Percentiles rank a stretch among this genome's conserved stretches.
Evolutionary conservation across 352 stramenopile genomes (phyloP).

Genomic region (Phytophthora citricola): DNA sequence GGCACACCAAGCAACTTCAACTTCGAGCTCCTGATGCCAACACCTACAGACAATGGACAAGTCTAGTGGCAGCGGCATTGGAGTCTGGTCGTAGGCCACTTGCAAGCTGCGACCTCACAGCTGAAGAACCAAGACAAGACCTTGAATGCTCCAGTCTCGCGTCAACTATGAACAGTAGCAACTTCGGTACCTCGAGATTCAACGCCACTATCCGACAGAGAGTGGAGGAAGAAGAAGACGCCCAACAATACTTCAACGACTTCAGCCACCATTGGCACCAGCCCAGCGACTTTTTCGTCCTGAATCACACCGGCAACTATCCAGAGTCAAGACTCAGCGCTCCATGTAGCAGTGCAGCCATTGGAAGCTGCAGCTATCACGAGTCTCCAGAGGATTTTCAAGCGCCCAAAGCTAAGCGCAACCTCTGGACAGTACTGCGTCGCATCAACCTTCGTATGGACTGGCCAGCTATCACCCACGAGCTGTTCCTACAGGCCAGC

Average conservation of each 20-base stretch:
- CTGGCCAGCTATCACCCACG: slow-evolving; percentile 11
- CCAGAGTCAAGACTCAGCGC: not conserved
- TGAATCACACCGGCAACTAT: slow-evolving; percentile 16
- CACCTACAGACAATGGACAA: slow-evolving; percentile 35
- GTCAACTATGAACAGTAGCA: slow-evolving; percentile 39
- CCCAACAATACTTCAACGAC: slow-evolving; percentile 6
- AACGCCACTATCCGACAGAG: slow-evolving; percentile 16
- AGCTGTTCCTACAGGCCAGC: slow-evolving; percentile 21
- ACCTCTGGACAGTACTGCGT: slow-evolving; percentile 3
- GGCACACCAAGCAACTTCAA: slow-evolving; percentile 33
- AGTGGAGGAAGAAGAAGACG: slow-evolving; percentile 14
- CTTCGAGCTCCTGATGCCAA: slow-evolving; percentile 33
- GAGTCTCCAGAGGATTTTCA: not conserved
- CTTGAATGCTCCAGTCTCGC: slow-evolving; percentile 33
- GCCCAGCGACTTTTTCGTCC: slow-evolving; percentile 24
- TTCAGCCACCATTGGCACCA: not conserved
- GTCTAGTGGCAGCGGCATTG: slow-evolving; percentile 27
- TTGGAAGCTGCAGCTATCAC: slow-evolving; percentile 29
- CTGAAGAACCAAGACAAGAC: slow-evolving; percentile 10
- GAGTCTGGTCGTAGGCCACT: slow-evolving; percentile 37
- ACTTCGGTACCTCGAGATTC: slow-evolving; percentile 14
- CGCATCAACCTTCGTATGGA: slow-evolving; percentile 9
- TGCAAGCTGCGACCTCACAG: slow-evolving; percentile 15
- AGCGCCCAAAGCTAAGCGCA: not conserved
- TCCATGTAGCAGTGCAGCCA: slow-evolving; percentile 21